Evolutionary conservation across 2,329 filamentous ascomycete genomes (phyloP).

Genomic region (Pseudopithomyces chartarum): DNA sequence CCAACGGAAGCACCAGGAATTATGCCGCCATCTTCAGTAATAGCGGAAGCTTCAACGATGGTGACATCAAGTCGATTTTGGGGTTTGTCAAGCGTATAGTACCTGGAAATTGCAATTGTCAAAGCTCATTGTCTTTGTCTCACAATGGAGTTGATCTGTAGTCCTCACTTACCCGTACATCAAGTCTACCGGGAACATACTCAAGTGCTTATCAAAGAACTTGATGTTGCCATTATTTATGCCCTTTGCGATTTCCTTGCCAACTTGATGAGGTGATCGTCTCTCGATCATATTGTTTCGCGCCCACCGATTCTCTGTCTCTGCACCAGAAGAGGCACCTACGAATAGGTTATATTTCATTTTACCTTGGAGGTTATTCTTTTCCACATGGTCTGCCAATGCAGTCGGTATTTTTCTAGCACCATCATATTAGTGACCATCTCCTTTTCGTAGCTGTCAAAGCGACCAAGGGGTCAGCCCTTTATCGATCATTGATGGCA

Average conservation of each 20-base stretch:
- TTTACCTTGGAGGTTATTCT: slow-evolving; percentile 82
- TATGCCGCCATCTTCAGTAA: slow-evolving; percentile 87
- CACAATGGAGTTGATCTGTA: not conserved
- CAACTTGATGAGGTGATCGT: slow-evolving; percentile 83
- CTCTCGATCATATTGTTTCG: slow-evolving; percentile 86
- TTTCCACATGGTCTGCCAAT: slow-evolving; percentile 86
- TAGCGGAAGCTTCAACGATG: slow-evolving; percentile 83
- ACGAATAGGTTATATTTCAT: slow-evolving; percentile 87
- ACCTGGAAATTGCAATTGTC: slow-evolving; percentile 58
- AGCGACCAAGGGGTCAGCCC: not conserved
- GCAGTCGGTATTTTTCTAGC: slow-evolving; percentile 79
- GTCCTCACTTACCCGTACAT: slow-evolving; percentile 63
- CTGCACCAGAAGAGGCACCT: slow-evolving; percentile 84
- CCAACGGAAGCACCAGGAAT: slow-evolving; percentile 86
- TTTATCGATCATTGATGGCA: not conserved
- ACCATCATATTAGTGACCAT: slow-evolving; percentile 8
- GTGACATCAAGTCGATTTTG: slow-evolving; percentile 79
- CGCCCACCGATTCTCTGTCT: slow-evolving; percentile 94
- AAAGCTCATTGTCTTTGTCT: not conserved
- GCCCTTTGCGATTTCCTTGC: slow-evolving; percentile 86
- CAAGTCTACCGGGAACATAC: slow-evolving; percentile 87
- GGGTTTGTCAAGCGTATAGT: slow-evolving; percentile 80
- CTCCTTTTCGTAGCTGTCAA: not conserved
- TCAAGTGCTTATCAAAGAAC: slow-evolving; percentile 92
- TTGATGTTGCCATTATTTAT: slow-evolving; percentile 89